A percentile compares a stretch with the other conserved stretches of the same genome.
Conservation (phyloP, 1,284 basidiomycete species). For the Peniophora sp. region DNA sequence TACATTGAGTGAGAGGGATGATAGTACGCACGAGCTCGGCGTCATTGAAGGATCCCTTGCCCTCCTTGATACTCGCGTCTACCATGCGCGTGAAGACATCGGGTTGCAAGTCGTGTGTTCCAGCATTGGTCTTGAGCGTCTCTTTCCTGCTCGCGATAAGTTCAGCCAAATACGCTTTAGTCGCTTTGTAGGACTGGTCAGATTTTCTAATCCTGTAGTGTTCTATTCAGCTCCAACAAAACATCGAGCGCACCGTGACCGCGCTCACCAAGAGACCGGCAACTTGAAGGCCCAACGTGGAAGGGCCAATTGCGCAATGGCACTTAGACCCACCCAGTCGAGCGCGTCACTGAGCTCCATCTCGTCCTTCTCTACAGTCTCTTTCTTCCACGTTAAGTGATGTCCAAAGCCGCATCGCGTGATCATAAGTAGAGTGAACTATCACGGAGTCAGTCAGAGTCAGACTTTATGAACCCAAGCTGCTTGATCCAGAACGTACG, state of each 20-base stretch:
- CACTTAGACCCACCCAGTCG: conserved; percentile 32
- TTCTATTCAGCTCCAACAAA: no score
- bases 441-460: no score
- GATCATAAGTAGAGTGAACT: conserved; percentile 43
- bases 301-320: conserved; percentile 18
- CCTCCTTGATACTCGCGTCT: conserved; percentile 36
- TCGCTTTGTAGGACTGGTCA: conserved; percentile 18
- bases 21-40: conserved; percentile 37
- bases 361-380: conserved; percentile 21
- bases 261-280: conserved; percentile 30
- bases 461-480: no score
- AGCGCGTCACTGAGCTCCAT: conserved; percentile 34
- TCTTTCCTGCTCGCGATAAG: conserved; percentile 29
- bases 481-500: no score
- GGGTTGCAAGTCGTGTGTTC: conserved; percentile 11
- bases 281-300: conserved; percentile 37
- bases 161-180: conserved; percentile 29
- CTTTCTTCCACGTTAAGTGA: conserved; percentile 33
- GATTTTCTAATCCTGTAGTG: conserved; percentile 17
- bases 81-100: conserved; percentile 44
- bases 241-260: not conserved
- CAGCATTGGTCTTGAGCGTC: conserved; percentile 17
- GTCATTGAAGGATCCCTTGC: conserved; percentile 36
- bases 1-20: no score
- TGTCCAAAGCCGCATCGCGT: conserved; percentile 45